Evolutionary conservation across 257 asterid species (phyloP).

Genomic region (Solanum bukasovii): DNA sequence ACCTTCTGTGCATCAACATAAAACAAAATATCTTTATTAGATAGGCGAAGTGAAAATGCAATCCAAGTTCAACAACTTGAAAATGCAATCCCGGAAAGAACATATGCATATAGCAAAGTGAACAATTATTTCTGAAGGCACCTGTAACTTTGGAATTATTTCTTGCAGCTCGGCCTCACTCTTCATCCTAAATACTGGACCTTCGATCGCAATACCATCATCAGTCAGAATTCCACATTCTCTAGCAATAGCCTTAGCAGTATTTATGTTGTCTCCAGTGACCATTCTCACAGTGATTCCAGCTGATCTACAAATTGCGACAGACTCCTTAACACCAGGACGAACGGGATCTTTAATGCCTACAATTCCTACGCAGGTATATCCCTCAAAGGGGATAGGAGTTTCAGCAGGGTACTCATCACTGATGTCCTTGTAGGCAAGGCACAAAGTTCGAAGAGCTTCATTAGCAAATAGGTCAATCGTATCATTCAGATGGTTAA

Average conservation of each 20-base stretch:
- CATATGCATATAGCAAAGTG: background rate
- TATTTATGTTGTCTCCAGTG: slow-evolving; percentile 83
- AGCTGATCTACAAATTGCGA: slow-evolving; percentile 70
- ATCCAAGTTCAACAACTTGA: background rate
- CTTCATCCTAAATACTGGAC: slow-evolving; percentile 73
- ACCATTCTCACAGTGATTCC: slow-evolving; percentile 85
- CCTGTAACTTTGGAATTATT: slow-evolving; percentile 80
- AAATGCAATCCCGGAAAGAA: background rate
- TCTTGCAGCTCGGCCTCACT: slow-evolving; percentile 56
- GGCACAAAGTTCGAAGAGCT: slow-evolving; percentile 75
- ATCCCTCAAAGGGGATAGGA: slow-evolving; percentile 58
- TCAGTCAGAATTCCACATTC: slow-evolving; percentile 86
- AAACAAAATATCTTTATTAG: background rate
- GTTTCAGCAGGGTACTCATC: slow-evolving; percentile 31
- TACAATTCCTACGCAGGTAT: slow-evolving; percentile 64
- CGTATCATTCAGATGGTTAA: slow-evolving; percentile 34
- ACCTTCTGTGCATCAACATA: background rate
- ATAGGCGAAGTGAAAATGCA: background rate
- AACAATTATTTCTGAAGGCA: slow-evolving; percentile 1
- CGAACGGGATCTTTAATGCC: slow-evolving; percentile 93
- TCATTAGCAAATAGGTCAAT: slow-evolving; percentile 72
- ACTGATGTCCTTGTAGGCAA: slow-evolving; percentile 59
- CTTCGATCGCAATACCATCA: slow-evolving; percentile 80
- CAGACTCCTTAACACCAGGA: slow-evolving; percentile 86
- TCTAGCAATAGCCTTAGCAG: slow-evolving; percentile 90